Percentiles rank a stretch among this genome's conserved stretches.
phyloP scores from a whole-genome alignment of 139 green algal species.

The Haematococcus sp. region DNA sequence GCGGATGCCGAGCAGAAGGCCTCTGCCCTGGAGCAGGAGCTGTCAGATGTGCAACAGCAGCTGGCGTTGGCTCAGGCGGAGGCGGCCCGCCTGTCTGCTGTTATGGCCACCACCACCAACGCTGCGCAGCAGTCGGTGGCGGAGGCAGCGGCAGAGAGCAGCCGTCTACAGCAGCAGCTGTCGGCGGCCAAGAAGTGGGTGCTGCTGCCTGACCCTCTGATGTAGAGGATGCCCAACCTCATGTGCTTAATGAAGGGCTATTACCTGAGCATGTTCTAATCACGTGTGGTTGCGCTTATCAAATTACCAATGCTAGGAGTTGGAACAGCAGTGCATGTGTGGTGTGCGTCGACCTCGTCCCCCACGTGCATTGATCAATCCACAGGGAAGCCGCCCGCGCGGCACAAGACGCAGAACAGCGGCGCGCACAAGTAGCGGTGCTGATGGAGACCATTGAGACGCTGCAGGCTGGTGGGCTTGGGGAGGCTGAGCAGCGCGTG shows the following conservation, averaged over 20 bases:
- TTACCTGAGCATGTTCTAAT: too few species aligned
- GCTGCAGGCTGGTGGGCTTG: constrained; percentile 55
- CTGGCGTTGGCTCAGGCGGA: neutral
- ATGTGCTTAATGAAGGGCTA: too few species aligned
- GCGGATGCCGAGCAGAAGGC: neutral
- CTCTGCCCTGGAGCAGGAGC: constrained; percentile 13
- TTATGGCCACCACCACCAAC: too few species aligned
- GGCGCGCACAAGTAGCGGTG: constrained; percentile 44
- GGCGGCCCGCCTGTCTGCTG: constrained; percentile 3
- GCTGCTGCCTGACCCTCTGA: neutral
- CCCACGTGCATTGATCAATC: neutral
- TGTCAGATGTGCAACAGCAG: neutral
- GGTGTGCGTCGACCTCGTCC: too few species aligned
- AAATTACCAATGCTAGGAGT: too few species aligned
- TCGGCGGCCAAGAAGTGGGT: constrained; percentile 13
- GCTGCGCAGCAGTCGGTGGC: constrained; percentile 8
- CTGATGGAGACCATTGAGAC: constrained; percentile 76
- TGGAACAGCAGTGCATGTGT: neutral
- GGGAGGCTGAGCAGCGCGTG: constrained; percentile 50
- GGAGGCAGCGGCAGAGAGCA: neutral
- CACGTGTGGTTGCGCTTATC: too few species aligned
- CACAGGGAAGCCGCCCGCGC: constrained; percentile 28
- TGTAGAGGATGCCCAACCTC: too few species aligned
- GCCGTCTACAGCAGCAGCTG: constrained; percentile 21
- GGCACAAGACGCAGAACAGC: constrained; percentile 41